Percentiles rank a stretch among this genome's conserved stretches.
phyloP scores from a whole-genome alignment of 2,329 filamentous ascomycete genomes.

The Pseudonectria buxi region DNA sequence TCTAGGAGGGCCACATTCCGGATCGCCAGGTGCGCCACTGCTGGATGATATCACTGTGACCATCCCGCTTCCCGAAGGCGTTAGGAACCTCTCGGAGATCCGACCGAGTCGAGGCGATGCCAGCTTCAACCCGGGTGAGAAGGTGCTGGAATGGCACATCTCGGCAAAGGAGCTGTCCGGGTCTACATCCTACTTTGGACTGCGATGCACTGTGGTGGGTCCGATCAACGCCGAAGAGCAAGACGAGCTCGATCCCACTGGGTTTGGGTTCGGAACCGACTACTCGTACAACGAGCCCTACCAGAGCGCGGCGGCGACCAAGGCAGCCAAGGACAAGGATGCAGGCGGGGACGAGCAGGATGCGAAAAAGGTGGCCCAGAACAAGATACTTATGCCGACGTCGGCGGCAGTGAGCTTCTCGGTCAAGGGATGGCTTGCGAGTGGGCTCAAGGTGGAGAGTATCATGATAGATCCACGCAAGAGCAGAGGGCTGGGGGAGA shows the following conservation, averaged over 20 bases:
- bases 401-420: slow-evolving; percentile 68
- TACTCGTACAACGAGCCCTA: slow-evolving; percentile 52
- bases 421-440: slow-evolving; percentile 62
- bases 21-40: slow-evolving; percentile 50
- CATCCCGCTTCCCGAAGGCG: slow-evolving; percentile 69
- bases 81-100: slow-evolving; percentile 78
- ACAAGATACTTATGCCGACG: slow-evolving; percentile 72
- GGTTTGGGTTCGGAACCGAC: slow-evolving; percentile 45
- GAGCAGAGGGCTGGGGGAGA: slow-evolving; percentile 77
- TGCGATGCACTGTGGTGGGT: slow-evolving; percentile 77
- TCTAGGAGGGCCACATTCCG: slow-evolving; percentile 37
- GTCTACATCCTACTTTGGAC: slow-evolving; percentile 60
- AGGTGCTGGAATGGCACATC: slow-evolving; percentile 74
- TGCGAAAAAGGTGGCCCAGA: slow-evolving; percentile 54
- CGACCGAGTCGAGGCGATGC: slow-evolving; percentile 78
- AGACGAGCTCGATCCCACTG: slow-evolving; percentile 42
- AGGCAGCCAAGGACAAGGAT: slow-evolving; percentile 25
- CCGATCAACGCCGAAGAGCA: slow-evolving; percentile 43
- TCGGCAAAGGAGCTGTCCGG: slow-evolving; percentile 67
- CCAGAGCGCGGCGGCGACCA: slow-evolving; percentile 37
- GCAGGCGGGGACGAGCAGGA: slow-evolving; percentile 40
- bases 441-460: slow-evolving; percentile 61
- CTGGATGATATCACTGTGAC: slow-evolving; percentile 74
- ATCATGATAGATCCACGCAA: slow-evolving; percentile 67
- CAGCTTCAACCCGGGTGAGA: slow-evolving; percentile 67